Evolutionary conservation across 2,329 filamentous ascomycete genomes (phyloP).

Genomic region (Fusarium sp.): DNA sequence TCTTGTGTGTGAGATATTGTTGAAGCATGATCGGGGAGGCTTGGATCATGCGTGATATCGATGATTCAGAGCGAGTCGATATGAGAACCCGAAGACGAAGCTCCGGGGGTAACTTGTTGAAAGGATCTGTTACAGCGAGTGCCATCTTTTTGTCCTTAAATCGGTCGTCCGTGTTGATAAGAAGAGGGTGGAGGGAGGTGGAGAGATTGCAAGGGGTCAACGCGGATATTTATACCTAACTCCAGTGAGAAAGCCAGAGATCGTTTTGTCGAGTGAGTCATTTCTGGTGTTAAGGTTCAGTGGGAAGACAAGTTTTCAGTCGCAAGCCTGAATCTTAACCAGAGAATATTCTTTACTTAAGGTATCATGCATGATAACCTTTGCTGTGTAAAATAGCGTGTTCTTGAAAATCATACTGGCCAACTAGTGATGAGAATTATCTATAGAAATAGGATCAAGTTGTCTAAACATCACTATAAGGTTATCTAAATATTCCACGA

Average conservation of each 20-base stretch:
- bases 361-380: neutral
- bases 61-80: constrained; percentile 1
- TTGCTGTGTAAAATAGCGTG: neutral
- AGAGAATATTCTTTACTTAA: neutral
- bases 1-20: constrained; percentile 16
- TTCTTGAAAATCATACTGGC: neutral
- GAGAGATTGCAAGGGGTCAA: neutral
- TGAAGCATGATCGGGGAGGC: constrained; percentile 30
- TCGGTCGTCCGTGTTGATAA: neutral
- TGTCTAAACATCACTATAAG: no score
- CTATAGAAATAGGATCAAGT: no score
- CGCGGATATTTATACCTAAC: constrained; percentile 1
- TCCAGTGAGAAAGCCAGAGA: neutral
- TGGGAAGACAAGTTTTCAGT: neutral
- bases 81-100: constrained; percentile 6
- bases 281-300: neutral
- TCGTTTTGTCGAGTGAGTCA: neutral
- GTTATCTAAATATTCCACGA: no score
- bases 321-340: neutral
- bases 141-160: neutral
- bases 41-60: neutral
- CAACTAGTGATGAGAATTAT: no score
- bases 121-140: constrained; percentile 12
- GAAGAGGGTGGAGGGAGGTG: neutral
- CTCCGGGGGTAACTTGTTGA: constrained; percentile 18